phyloP scores from a whole-genome alignment of 2,329 filamentous ascomycete species.

The Xylaria sp. region DNA sequence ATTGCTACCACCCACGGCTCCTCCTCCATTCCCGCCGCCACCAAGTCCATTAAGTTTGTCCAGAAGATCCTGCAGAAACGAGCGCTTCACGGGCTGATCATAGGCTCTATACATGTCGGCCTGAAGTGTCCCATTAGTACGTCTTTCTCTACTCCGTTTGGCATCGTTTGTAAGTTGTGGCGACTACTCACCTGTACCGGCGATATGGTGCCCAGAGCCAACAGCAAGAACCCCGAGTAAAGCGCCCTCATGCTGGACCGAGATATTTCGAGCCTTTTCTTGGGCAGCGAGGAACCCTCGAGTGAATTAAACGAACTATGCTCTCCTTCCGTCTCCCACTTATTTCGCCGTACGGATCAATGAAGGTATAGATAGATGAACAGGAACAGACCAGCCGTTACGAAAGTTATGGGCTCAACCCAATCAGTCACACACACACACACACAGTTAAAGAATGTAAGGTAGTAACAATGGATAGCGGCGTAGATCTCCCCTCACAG shows the following conservation, averaged over 20 bases:
- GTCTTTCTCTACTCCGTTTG: slow-evolving; percentile 11
- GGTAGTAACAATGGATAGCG: slow-evolving; percentile 4
- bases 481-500: slow-evolving; percentile 20
- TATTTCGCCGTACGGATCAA: slow-evolving; percentile 5
- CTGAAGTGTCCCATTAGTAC: slow-evolving; percentile 17
- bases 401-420: slow-evolving; percentile 30
- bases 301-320: no score
- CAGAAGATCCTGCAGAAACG: slow-evolving; percentile 25
- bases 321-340: not conserved
- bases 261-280: slow-evolving; percentile 5
- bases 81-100: slow-evolving; percentile 30
- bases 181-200: slow-evolving; percentile 33
- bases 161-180: not conserved
- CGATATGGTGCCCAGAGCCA: slow-evolving; percentile 27
- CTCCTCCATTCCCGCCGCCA: not conserved
- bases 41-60: slow-evolving; percentile 12
- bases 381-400: slow-evolving; percentile 37
- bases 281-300: not conserved
- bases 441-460: not conserved
- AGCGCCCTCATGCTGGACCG: slow-evolving; percentile 32
- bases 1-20: not conserved
- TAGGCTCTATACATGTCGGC: slow-evolving; percentile 25
- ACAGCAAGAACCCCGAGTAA: slow-evolving; percentile 25
- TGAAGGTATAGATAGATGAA: not conserved
- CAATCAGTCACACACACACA: not conserved